Percentiles rank a stretch among this genome's conserved stretches.
phyloP scores from a whole-genome alignment of 768 basidiomycete genomes.

The Coprinopsis cinerea region DNA sequence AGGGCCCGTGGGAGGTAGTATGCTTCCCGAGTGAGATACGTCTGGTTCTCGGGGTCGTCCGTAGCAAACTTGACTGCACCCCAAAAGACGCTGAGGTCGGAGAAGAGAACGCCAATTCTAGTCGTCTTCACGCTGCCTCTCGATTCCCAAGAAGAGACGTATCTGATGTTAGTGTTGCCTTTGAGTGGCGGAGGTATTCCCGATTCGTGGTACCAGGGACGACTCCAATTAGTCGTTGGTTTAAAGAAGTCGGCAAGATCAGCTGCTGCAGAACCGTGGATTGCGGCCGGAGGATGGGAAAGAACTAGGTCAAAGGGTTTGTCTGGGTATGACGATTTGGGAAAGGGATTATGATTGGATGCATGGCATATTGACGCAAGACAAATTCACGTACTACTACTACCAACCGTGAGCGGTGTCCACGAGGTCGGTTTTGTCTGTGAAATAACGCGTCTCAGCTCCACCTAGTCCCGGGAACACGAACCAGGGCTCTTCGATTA shows the following conservation, averaged over 20 bases:
- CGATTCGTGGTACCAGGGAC: slow-evolving; percentile 33
- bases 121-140: slow-evolving; percentile 25
- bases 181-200: slow-evolving; percentile 26
- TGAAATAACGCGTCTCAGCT: neutral
- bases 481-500: slow-evolving; percentile 2
- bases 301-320: slow-evolving; percentile 11
- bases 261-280: slow-evolving; percentile 20
- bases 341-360: slow-evolving; percentile 23
- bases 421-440: slow-evolving; percentile 24
- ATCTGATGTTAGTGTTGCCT: slow-evolving; percentile 21
- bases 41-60: slow-evolving; percentile 24
- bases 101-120: slow-evolving; percentile 35
- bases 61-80: slow-evolving; percentile 34
- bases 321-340: slow-evolving; percentile 5
- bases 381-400: slow-evolving; percentile 20
- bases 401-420: slow-evolving; percentile 16
- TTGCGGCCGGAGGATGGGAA: slow-evolving; percentile 20
- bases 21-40: slow-evolving; percentile 28
- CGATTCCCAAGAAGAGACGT: slow-evolving; percentile 23
- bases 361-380: slow-evolving; percentile 24
- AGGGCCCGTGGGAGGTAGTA: slow-evolving; percentile 34
- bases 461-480: neutral
- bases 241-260: slow-evolving; percentile 41
- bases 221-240: slow-evolving; percentile 35
- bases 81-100: slow-evolving; percentile 47